Evolutionary conservation across 1,284 basidiomycete genomes (phyloP).

Genomic region (Ceratobasidium sp.): DNA sequence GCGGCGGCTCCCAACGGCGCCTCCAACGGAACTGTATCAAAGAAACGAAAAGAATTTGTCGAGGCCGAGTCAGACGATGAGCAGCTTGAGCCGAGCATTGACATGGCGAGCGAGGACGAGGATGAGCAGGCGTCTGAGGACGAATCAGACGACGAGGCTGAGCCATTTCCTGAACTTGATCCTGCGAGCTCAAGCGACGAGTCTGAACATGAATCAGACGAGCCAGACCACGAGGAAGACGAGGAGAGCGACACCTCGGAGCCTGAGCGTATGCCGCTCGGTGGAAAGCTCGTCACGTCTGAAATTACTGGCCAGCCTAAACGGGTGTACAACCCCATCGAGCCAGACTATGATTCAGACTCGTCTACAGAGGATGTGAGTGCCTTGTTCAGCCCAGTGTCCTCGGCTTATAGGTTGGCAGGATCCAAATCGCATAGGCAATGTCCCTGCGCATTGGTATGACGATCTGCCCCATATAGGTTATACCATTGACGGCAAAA

Average conservation of each 20-base stretch:
- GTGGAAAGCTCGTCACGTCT: conserved; percentile 72
- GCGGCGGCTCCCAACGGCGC: conserved; percentile 12
- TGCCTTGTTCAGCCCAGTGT: conserved; percentile 42
- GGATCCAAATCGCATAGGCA: conserved; percentile 92
- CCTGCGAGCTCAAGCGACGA: conserved; percentile 57
- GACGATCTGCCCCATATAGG: conserved; percentile 99
- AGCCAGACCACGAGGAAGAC: conserved; percentile 50
- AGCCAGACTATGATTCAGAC: conserved; percentile 96
- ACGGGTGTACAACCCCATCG: conserved; percentile 91
- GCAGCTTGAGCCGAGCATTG: conserved; percentile 50
- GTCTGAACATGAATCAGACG: conserved; percentile 52
- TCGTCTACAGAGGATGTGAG: conserved; percentile 95
- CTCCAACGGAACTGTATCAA: conserved; percentile 31
- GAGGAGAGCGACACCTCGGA: conserved; percentile 51
- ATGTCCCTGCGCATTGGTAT: conserved; percentile 98
- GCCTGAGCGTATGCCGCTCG: conserved; percentile 54
- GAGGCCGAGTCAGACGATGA: conserved; percentile 50
- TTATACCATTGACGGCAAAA: conserved; percentile 94
- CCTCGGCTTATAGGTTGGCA: conserved; percentile 48
- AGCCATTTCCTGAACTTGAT: conserved; percentile 66
- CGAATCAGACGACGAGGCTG: conserved; percentile 52
- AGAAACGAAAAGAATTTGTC: conserved; percentile 62
- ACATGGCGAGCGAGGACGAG: conserved; percentile 77
- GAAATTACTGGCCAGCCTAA: conserved; percentile 87
- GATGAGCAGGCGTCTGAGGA: conserved; percentile 56